Conservation (phyloP, 805 yeast genomes). For the Kuraishia capsulata region DNA sequence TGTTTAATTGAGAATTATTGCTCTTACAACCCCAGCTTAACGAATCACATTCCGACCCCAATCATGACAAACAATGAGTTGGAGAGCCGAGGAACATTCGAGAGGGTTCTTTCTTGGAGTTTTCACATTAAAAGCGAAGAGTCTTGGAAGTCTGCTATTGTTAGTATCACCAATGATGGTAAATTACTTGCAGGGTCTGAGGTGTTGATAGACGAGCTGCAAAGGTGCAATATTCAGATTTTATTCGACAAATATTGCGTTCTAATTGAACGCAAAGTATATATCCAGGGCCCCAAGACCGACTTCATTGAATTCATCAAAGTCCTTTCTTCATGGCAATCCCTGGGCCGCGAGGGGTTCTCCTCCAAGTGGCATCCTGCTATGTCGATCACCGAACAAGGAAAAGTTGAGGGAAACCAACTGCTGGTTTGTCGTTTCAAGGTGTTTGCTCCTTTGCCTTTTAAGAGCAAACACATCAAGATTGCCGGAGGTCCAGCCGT, state of each 20-base stretch:
- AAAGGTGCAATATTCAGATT: constrained; percentile 18
- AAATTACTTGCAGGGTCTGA: constrained; percentile 12
- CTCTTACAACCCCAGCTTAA: no score
- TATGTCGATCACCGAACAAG: constrained; percentile 13
- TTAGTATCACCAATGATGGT: constrained; percentile 17
- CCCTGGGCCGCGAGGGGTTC: constrained; percentile 34
- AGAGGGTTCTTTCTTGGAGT: constrained; percentile 13
- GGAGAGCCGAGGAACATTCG: background rate
- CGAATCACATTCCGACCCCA: no score
- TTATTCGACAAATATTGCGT: constrained; percentile 3
- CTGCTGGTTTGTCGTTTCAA: constrained; percentile 57
- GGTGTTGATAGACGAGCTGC: constrained; percentile 16
- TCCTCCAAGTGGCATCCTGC: constrained; percentile 39
- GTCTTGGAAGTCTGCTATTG: constrained; percentile 9
- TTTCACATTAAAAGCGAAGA: constrained; percentile 2
- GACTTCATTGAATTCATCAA: constrained; percentile 31
- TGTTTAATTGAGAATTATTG: no score
- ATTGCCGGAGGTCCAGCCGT: constrained; percentile 11
- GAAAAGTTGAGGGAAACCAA: constrained; percentile 15
- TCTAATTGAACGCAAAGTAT: background rate
- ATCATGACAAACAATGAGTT: background rate
- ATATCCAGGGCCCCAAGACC: constrained; percentile 11
- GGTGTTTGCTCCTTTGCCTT: constrained; percentile 54
- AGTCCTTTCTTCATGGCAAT: constrained; percentile 40
- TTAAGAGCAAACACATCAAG: constrained; percentile 24